A percentile compares a stretch with the other conserved stretches of the same genome.
Conservation (phyloP, 345 rosid genomes). For the Eucalyptus marginata region DNA sequence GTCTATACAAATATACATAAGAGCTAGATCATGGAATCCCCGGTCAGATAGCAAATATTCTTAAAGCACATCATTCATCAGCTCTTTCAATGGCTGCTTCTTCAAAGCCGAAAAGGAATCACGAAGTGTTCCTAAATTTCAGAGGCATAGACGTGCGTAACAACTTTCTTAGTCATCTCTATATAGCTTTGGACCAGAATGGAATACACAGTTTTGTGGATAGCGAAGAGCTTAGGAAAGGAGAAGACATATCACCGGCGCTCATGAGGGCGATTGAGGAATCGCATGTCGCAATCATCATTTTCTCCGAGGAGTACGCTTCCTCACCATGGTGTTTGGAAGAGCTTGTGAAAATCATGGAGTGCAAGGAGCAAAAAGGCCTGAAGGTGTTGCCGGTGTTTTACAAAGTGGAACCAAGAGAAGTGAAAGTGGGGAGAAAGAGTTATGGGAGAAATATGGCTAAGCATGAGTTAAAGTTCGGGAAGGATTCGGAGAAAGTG, state of each 20-base stretch:
- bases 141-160: too few relatives aligned
- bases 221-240: too few relatives aligned
- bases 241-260: too few relatives aligned
- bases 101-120: too few relatives aligned
- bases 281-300: accelerated
- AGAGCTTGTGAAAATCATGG: neutral
- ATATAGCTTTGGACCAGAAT: accelerated
- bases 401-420: neutral
- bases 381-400: neutral
- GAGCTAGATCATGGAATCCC: neutral
- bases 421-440: neutral
- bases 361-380: neutral
- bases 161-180: too few relatives aligned
- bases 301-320: neutral
- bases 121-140: too few relatives aligned
- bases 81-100: too few relatives aligned
- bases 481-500: neutral
- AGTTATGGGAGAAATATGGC: neutral
- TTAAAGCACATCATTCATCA: too few relatives aligned
- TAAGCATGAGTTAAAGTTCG: neutral
- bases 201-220: too few relatives aligned
- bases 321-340: neutral
- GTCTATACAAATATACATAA: neutral
- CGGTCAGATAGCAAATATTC: neutral
- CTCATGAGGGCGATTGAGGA: too few relatives aligned